Conservation (phyloP, 208 protist species). For the Herpetomonas tarakana region DNA sequence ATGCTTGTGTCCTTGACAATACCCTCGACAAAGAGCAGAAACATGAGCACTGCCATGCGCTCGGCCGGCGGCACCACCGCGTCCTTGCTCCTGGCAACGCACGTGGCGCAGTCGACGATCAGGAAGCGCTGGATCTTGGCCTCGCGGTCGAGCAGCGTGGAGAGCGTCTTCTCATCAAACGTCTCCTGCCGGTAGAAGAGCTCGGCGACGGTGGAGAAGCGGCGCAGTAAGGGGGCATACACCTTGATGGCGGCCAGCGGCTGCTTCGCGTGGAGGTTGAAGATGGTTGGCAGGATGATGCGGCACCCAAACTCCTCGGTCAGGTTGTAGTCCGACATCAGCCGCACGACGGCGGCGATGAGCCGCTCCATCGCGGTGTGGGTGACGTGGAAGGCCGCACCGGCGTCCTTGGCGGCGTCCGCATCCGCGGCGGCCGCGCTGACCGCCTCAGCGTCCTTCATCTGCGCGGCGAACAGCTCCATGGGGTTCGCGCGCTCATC, state of each 20-base stretch:
- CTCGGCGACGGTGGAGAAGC: constrained; percentile 57
- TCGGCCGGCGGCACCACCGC: constrained; percentile 32
- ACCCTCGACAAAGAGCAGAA: constrained; percentile 78
- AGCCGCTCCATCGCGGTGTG: constrained; percentile 13
- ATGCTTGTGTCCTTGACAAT: constrained; percentile 54
- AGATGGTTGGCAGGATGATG: constrained; percentile 49
- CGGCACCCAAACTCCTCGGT: constrained; percentile 46
- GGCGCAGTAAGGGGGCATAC: constrained; percentile 54
- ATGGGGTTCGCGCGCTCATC: constrained; percentile 41
- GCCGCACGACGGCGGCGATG: constrained; percentile 43
- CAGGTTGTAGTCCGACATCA: constrained; percentile 75
- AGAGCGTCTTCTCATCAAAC: constrained; percentile 59
- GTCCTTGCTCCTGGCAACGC: constrained; percentile 35
- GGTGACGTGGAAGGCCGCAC: constrained; percentile 5
- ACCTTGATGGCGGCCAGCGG: constrained; percentile 49
- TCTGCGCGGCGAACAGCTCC: constrained; percentile 35
- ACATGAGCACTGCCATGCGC: constrained; percentile 46
- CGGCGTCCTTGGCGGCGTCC: constrained; percentile 13
- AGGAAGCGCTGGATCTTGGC: constrained; percentile 43
- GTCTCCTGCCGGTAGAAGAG: constrained; percentile 30
- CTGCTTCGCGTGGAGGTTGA: constrained; percentile 28
- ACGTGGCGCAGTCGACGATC: constrained; percentile 48
- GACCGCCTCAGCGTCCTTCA: constrained; percentile 36
- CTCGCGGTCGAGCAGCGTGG: constrained; percentile 60
- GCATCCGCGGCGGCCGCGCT: constrained; percentile 5